Evolutionary conservation across 2,329 filamentous ascomycete genomes (phyloP).

Genomic region (Xylariales sp.): DNA sequence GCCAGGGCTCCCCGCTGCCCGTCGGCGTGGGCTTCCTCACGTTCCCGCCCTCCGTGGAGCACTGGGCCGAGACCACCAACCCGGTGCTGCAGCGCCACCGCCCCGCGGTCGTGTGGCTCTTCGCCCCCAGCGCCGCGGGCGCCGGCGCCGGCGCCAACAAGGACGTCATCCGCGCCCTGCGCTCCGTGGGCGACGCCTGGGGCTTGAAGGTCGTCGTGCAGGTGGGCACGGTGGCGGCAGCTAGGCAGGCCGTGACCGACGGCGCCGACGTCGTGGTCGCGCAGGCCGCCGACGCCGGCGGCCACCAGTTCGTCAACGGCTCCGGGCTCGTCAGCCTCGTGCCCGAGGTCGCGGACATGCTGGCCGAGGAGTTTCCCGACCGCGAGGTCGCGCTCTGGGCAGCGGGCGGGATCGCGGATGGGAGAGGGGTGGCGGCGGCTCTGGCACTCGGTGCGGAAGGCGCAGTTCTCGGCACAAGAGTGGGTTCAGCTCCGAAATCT

Average conservation of each 20-base stretch:
- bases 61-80: slow-evolving; percentile 38
- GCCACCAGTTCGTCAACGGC: slow-evolving; percentile 42
- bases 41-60: slow-evolving; percentile 35
- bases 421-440: slow-evolving; percentile 44
- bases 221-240: slow-evolving; percentile 43
- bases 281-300: slow-evolving; percentile 49
- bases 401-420: slow-evolving; percentile 48
- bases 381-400: slow-evolving; percentile 32
- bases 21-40: slow-evolving; percentile 62
- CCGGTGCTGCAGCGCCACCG: slow-evolving; percentile 47
- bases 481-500: no score
- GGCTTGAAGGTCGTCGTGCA: slow-evolving; percentile 45
- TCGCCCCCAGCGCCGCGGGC: slow-evolving; percentile 45
- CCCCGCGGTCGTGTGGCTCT: slow-evolving; percentile 63
- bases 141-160: slow-evolving; percentile 15
- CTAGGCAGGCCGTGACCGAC: slow-evolving; percentile 29
- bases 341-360: slow-evolving; percentile 41
- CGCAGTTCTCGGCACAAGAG: slow-evolving; percentile 56
- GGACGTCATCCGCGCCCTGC: slow-evolving; percentile 11
- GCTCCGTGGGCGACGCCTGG: slow-evolving; percentile 8
- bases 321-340: slow-evolving; percentile 42
- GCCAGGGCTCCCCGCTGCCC: slow-evolving; percentile 29
- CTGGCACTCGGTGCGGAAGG: slow-evolving; percentile 48
- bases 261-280: slow-evolving; percentile 45
- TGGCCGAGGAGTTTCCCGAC: slow-evolving; percentile 21